Evolutionary conservation across 75 land plant species (phyloP).

Genomic region (Pinus albicaulis): DNA sequence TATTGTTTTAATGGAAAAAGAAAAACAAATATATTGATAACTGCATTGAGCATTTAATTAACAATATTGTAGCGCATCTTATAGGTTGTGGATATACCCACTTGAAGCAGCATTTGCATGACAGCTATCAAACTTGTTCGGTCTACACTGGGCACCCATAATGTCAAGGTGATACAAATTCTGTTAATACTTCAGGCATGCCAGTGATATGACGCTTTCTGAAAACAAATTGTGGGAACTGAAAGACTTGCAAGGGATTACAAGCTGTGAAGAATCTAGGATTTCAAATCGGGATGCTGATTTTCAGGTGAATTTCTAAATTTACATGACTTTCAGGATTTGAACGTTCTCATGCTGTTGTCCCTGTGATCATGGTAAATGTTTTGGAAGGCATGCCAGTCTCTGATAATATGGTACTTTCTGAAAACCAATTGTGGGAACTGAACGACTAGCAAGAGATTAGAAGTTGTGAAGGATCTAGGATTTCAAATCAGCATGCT

Average conservation of each 20-base stretch:
- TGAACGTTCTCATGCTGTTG: too few relatives aligned
- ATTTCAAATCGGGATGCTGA: not conserved
- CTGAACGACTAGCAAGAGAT: not conserved
- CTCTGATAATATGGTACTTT: too few relatives aligned
- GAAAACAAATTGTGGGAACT: not conserved
- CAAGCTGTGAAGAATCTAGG: not conserved
- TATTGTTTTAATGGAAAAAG: not conserved
- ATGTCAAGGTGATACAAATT: not conserved
- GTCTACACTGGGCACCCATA: too few relatives aligned
- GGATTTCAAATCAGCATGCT: not conserved
- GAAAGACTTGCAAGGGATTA: not conserved
- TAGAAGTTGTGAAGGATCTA: not conserved
- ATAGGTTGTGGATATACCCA: not conserved
- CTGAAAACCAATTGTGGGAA: not conserved
- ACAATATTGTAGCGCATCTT: not conserved
- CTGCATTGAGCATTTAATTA: not conserved
- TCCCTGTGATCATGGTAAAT: too few relatives aligned
- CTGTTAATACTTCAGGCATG: not conserved
- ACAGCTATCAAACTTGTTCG: too few relatives aligned
- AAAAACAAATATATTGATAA: not conserved
- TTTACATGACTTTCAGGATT: too few relatives aligned
- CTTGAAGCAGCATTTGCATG: not conserved
- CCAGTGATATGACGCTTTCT: not conserved
- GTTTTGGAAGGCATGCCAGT: too few relatives aligned
- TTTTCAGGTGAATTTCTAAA: too few relatives aligned